These are phyloP conservation scores for Neurospora sp. DNA, from an alignment of 495 filamentous ascomycete species.

Conservation along the genomic window DNA sequence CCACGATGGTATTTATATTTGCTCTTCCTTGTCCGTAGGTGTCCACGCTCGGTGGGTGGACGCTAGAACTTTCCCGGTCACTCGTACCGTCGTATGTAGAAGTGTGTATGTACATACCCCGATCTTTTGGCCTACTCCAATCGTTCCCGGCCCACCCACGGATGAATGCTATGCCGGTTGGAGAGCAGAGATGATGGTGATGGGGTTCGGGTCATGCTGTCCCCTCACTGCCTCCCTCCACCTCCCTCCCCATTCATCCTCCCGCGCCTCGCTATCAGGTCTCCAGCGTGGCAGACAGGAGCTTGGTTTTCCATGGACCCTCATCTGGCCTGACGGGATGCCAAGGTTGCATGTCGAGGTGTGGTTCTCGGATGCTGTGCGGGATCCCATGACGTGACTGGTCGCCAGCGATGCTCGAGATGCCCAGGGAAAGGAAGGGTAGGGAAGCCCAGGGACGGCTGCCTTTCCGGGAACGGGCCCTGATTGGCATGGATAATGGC, in stretches of 20 bases:
- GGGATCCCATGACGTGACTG: slow-evolving; percentile 6
- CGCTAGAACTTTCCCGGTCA: background rate
- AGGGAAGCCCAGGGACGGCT: slow-evolving; percentile 5
- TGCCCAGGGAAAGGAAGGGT: slow-evolving; percentile 1
- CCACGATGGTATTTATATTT: slow-evolving; percentile 19
- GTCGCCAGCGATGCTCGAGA: slow-evolving; percentile 10
- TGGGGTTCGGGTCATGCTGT: background rate
- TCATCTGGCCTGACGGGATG: slow-evolving; percentile 5
- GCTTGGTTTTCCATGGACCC: slow-evolving; percentile 3
- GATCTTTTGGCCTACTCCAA: background rate
- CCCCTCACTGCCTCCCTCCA: slow-evolving; percentile 2
- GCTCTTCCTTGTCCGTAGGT: background rate
- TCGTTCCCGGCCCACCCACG: background rate
- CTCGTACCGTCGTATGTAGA: background rate
- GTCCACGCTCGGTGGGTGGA: background rate
- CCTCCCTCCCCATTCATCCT: background rate
- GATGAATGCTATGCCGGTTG: background rate
- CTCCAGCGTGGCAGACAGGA: slow-evolving; percentile 8
- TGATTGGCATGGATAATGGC: slow-evolving; percentile 22
- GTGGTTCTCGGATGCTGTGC: slow-evolving; percentile 8
- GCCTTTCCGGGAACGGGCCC: slow-evolving; percentile 5
- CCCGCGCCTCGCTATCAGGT: slow-evolving; percentile 13
- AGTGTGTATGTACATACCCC: background rate
- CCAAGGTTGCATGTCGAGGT: slow-evolving; percentile 9
- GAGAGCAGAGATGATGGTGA: background rate